These are phyloP conservation scores for Colletotrichum ledebouriae DNA, from an alignment of 2,329 filamentous ascomycete species.

Conservation along the genomic window DNA sequence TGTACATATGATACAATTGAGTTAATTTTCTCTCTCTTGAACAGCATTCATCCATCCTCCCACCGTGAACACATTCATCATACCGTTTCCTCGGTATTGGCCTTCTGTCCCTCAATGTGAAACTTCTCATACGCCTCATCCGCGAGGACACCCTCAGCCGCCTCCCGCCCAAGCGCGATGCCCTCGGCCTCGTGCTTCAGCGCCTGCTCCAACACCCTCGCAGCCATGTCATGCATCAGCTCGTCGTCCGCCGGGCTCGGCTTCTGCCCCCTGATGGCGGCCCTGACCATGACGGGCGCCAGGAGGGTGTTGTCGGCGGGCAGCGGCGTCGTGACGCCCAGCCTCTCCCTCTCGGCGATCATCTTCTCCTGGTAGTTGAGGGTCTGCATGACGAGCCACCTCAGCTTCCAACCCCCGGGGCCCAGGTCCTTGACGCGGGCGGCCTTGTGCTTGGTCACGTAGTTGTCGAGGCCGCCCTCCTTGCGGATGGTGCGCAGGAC, in stretches of 20 bases:
- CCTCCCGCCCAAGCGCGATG: constrained; percentile 61
- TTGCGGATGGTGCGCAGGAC: constrained; percentile 84
- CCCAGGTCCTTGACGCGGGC: constrained; percentile 87
- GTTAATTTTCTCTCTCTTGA: neutral
- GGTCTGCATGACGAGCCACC: constrained; percentile 92
- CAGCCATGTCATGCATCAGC: too few species aligned
- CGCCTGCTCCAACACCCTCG: constrained; percentile 50
- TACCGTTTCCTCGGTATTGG: constrained; percentile 29
- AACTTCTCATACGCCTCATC: constrained; percentile 57
- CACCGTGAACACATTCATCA: neutral
- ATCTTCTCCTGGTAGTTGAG: constrained; percentile 74
- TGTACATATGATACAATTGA: constrained; percentile 43
- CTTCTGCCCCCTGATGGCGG: constrained; percentile 29
- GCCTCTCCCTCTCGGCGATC: constrained; percentile 67
- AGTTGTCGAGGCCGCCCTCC: constrained; percentile 90
- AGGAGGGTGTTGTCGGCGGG: constrained; percentile 52
- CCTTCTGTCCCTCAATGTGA: constrained; percentile 52
- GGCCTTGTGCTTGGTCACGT: constrained; percentile 85
- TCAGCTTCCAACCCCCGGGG: constrained; percentile 88
- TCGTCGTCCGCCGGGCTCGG: neutral
- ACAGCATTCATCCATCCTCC: neutral
- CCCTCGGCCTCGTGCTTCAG: constrained; percentile 56
- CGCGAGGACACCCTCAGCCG: constrained; percentile 48
- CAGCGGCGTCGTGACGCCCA: constrained; percentile 66
- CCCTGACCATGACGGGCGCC: constrained; percentile 57